phyloP scores from a whole-genome alignment of 805 yeast species.

The Priceomyces castillae region DNA sequence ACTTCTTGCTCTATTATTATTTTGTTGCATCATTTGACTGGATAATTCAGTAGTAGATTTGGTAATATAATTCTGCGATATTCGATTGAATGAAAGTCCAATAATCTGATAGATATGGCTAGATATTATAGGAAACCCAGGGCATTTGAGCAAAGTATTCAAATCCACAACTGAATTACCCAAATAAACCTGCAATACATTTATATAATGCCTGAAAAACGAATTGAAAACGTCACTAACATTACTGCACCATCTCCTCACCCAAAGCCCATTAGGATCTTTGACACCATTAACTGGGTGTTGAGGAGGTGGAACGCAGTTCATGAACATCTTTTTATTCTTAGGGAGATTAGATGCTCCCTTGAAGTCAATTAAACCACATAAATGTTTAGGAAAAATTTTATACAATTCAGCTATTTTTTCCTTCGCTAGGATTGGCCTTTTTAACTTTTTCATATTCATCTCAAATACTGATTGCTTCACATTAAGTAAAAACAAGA shows the following conservation, averaged over 20 bases:
- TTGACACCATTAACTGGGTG: slow-evolving; percentile 48
- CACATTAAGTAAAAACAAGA: slow-evolving; percentile 55
- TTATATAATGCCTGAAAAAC: slow-evolving; percentile 57
- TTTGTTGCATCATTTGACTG: slow-evolving; percentile 3
- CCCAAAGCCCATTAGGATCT: slow-evolving; percentile 64
- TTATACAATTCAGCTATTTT: slow-evolving; percentile 3
- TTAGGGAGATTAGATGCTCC: slow-evolving; percentile 33
- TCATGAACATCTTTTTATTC: slow-evolving; percentile 25
- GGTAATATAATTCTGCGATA: slow-evolving; percentile 14
- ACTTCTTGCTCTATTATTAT: slow-evolving; percentile 1
- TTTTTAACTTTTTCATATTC: slow-evolving; percentile 2
- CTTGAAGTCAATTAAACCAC: slow-evolving; percentile 28
- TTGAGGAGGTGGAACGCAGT: slow-evolving; percentile 38
- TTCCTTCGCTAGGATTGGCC: background rate
- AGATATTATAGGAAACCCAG: slow-evolving; percentile 46
- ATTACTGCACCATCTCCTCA: slow-evolving; percentile 54
- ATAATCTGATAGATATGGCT: slow-evolving; percentile 48
- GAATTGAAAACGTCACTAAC: slow-evolving; percentile 60
- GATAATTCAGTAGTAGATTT: slow-evolving; percentile 5
- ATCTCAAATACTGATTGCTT: slow-evolving; percentile 45
- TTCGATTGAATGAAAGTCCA: slow-evolving; percentile 26
- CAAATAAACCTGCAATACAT: slow-evolving; percentile 17
- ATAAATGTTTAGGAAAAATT: slow-evolving; percentile 29
- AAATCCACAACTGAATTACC: slow-evolving; percentile 4
- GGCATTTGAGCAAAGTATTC: slow-evolving; percentile 23